Percentiles rank a stretch among this genome's conserved stretches.
These are phyloP conservation scores for Suillus ampliporus DNA, from an alignment of 768 basidiomycete genomes.

Conservation along the genomic window DNA sequence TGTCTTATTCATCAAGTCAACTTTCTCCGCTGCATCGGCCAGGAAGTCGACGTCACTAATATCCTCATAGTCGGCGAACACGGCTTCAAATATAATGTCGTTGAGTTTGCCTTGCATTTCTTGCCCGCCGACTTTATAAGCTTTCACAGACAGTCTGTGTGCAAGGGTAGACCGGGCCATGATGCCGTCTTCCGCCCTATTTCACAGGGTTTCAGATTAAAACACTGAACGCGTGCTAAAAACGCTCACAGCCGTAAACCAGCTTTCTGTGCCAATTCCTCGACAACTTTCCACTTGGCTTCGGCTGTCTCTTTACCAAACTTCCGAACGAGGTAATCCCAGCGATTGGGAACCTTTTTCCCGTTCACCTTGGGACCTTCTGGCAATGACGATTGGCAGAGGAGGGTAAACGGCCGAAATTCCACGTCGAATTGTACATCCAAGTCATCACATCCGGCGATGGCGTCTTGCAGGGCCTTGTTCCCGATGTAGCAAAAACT, in stretches of 20 bases:
- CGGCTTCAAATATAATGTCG: slow-evolving; percentile 45
- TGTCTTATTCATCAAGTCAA: slow-evolving; percentile 45
- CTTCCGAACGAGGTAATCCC: slow-evolving; percentile 29
- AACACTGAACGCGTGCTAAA: neutral
- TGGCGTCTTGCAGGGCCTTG: slow-evolving; percentile 44
- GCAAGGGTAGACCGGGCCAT: slow-evolving; percentile 47
- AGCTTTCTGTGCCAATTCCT: slow-evolving; percentile 35
- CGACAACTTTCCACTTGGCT: slow-evolving; percentile 30
- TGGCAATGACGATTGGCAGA: slow-evolving; percentile 26
- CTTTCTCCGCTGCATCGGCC: slow-evolving; percentile 41
- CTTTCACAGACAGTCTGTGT: slow-evolving; percentile 52
- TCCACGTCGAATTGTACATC: slow-evolving; percentile 41
- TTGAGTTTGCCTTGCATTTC: slow-evolving; percentile 44
- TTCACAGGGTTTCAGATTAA: neutral
- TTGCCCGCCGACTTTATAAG: slow-evolving; percentile 47
- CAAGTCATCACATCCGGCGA: slow-evolving; percentile 38
- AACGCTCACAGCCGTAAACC: slow-evolving; percentile 32
- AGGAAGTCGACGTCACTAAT: slow-evolving; percentile 42
- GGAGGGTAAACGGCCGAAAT: slow-evolving; percentile 39
- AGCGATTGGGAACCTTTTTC: slow-evolving; percentile 19
- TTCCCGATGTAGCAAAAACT: slow-evolving; percentile 46
- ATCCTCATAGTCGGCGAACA: slow-evolving; percentile 47
- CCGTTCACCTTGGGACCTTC: neutral
- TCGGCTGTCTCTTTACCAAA: slow-evolving; percentile 33
- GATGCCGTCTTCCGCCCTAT: slow-evolving; percentile 44